Evolutionary conservation across 164 flowering plant species (phyloP).

Genomic region (Cinnamomum micranthum): DNA sequence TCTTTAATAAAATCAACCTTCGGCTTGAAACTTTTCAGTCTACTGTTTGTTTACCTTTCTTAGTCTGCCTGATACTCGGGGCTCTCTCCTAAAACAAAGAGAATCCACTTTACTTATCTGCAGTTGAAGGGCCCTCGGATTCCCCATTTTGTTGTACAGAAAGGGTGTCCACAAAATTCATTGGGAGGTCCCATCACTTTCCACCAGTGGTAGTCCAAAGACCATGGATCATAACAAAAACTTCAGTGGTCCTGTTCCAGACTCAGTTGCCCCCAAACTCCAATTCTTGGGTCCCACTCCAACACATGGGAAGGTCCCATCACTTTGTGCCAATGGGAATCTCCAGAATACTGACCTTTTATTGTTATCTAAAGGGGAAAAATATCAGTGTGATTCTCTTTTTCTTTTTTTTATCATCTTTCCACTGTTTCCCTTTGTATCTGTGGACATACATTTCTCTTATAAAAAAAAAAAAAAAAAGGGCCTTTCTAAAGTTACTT

Average conservation of each 20-base stretch:
- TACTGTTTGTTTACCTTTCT: not conserved
- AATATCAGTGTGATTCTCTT: not conserved
- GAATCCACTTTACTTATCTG: not conserved
- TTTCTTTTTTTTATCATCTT: not conserved
- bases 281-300: not conserved
- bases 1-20: not conserved
- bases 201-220: not conserved
- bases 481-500: not conserved
- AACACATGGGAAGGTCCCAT: not conserved
- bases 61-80: not conserved
- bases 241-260: too few species aligned
- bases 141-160: not conserved
- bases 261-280: not conserved
- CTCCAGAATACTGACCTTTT: not conserved
- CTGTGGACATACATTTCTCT: not conserved
- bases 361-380: not conserved
- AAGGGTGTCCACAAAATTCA: not conserved
- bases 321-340: not conserved
- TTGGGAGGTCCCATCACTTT: not conserved
- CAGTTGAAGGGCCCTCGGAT: not conserved
- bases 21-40: not conserved
- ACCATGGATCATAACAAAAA: too few species aligned
- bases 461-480: too few species aligned
- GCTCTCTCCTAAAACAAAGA: not conserved
- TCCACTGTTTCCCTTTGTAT: not conserved